phyloP scores from a whole-genome alignment of 495 filamentous ascomycete species.

The Penicillium lividum region DNA sequence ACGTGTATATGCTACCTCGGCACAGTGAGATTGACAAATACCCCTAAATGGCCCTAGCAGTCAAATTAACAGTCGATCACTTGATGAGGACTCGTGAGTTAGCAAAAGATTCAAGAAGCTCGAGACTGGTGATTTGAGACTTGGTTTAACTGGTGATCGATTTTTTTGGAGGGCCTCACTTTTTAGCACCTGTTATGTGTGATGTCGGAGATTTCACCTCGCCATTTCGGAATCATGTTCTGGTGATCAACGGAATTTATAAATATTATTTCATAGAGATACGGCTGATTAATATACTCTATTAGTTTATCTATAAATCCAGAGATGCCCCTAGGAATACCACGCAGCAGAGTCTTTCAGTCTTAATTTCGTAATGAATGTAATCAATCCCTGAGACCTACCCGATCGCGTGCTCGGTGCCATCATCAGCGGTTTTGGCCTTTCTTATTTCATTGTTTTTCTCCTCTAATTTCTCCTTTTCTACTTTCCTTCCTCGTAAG shows the following conservation, averaged over 20 bases:
- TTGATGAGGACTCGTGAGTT: not conserved
- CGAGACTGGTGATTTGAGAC: not conserved
- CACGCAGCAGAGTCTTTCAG: not conserved
- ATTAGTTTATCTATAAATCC: not conserved
- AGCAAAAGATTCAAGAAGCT: not conserved
- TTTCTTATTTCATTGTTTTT: not conserved
- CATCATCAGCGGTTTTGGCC: not conserved
- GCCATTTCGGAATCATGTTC: too few relatives aligned
- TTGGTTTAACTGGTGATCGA: not conserved
- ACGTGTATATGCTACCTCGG: not conserved
- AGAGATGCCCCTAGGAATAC: not conserved
- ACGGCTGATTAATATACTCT: too few relatives aligned
- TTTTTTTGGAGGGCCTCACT: too few relatives aligned
- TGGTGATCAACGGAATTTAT: too few relatives aligned
- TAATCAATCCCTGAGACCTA: not conserved
- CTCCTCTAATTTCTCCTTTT: not conserved
- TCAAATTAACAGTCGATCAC: too few relatives aligned
- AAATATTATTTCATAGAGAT: not conserved
- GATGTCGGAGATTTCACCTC: not conserved
- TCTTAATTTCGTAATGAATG: not conserved
- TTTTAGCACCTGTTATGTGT: too few relatives aligned
- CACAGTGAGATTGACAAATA: not conserved
- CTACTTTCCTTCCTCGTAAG: not conserved
- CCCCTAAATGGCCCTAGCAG: not conserved
- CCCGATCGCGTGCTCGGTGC: not conserved